Conservation (phyloP, 257 asterid genomes). For the Handroanthus guayacan region DNA sequence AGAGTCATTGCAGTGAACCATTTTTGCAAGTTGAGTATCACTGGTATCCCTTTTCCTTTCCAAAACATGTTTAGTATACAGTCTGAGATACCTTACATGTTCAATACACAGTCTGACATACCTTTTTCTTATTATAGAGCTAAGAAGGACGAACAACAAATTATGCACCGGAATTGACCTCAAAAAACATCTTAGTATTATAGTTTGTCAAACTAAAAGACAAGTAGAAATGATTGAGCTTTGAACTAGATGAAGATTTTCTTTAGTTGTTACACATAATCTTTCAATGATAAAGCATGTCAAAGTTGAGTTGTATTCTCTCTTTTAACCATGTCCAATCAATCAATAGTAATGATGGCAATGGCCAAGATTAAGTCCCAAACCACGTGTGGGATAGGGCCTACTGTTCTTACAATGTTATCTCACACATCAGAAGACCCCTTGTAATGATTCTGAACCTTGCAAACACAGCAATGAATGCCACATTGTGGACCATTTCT, state of each 20-base stretch:
- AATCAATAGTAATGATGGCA: constrained; percentile 54
- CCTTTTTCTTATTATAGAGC: constrained; percentile 13
- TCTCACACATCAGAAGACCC: constrained; percentile 41
- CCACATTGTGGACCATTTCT: constrained; percentile 20
- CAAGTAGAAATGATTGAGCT: not conserved
- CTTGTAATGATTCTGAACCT: constrained; percentile 20
- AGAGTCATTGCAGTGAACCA: constrained; percentile 7
- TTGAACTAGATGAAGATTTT: constrained; percentile 17
- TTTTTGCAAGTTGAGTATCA: constrained; percentile 37
- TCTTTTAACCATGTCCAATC: constrained; percentile 31
- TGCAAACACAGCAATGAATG: constrained; percentile 35
- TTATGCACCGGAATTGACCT: not conserved
- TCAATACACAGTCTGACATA: not conserved
- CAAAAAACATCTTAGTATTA: not conserved
- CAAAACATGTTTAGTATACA: constrained; percentile 1
- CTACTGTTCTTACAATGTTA: constrained; percentile 47
- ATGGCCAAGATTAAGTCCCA: constrained; percentile 36
- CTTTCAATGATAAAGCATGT: constrained; percentile 50
- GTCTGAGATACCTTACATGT: too few relatives aligned
- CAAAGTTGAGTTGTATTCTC: constrained; percentile 46
- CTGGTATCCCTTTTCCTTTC: constrained; percentile 14
- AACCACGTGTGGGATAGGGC: constrained; percentile 67
- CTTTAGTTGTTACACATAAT: constrained; percentile 34
- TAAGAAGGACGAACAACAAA: too few relatives aligned
- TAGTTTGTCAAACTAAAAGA: constrained; percentile 16